Evolutionary conservation across 805 yeast genomes (phyloP), one percentile per base, ranked within the genome.

Genomic region (Ogataea nonfermentans): DNA sequence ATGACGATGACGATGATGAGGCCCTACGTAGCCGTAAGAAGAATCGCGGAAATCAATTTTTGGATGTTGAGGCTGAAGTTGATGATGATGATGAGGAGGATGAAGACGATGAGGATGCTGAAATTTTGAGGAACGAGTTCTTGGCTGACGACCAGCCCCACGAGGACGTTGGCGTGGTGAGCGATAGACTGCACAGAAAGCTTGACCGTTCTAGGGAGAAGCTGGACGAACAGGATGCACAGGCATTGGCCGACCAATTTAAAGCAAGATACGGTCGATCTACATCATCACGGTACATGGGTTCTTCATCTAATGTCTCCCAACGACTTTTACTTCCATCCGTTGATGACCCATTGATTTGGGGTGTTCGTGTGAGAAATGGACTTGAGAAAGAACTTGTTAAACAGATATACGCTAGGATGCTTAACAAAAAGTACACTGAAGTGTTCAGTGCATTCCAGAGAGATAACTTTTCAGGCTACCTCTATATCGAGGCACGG

Each of bases 31-130:
- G 73, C 31, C 64, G 67, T 34, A 67, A 67, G 43, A 73, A 68
- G 47, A 67, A 73, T 57, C 66, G 76, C 55, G 74, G 85, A 44
- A 91, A 91, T 63, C 90, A 84, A 71, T 93, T 89, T 63, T 74
- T 93, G 66, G 99, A 93, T 85, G 95, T 93, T 39, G 98, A 93
- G 71, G 99, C 97, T 44, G 98, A 91, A 63, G 99, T 93, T 42
- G 95, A 91, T 62, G 98, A 91, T 46, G 98, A 93, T 51, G 98
- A 93, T 40, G 98, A 91, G 50, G 95, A 84, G 29, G 79, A 81
- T 22, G 91, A 88, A 47, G 98, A 90, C 46, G 98, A 89, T 33
- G 98, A 91, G 47, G 98, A 84, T 51, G 90, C 95, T n/a, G 97
- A 85, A 47, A 67, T 86, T 22, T 78, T 84, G 31, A 78, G 88